Evolutionary conservation across 2,329 filamentous ascomycete species (phyloP), one percentile per base, ranked within the genome.

Genomic region (Diaporthe longicolla): DNA sequence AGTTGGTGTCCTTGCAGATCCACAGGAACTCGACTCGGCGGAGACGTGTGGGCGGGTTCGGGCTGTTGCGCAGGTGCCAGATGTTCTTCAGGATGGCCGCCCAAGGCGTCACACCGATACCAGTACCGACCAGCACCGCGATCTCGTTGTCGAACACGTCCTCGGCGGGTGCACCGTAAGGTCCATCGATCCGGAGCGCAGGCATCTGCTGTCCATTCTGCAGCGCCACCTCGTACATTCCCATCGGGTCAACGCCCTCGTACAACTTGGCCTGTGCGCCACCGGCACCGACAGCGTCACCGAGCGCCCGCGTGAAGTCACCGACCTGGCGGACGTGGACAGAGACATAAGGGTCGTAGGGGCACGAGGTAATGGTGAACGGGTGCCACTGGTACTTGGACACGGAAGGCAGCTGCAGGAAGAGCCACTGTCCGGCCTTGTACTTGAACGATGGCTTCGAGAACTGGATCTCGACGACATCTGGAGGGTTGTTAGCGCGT

Each of bases 1-100:
- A 98, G 45, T 91, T 93, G 0, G 95, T 98, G 81, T 98, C 95
- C 83, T 94, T 97, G 89, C 96, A 98, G 69, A 98, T 93, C 97
- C 97, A 99, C 86, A 99, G 97, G 84, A 99, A 99, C 83, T 99
- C 97, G 43, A 99, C 96, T 82, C 97, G 93, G 74, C 95, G 94
- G 61, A 99, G 92, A 81, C 96, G 94, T 66, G 91, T 92, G 1
- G 96, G 95, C 32, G 95, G 94, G 86, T 98, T 97, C 10, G 96
- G 95, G 21, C 93, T 91, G 77, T 97, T 93, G 76, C 97, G 95
- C 80, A 97, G 89, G 83, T 99, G 96, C 94, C 95, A 99, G 84
- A 99, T 98, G 83, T 98, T 98, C 87, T 99, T 99, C 77, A 97
- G 88, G 77, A 97, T 96, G 2, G 93, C 89, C 1, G 94, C 94